A percentile compares a stretch with the other conserved stretches of the same genome.
Conservation (phyloP, 768 basidiomycete species). For the Polyporus arcularius region DNA sequence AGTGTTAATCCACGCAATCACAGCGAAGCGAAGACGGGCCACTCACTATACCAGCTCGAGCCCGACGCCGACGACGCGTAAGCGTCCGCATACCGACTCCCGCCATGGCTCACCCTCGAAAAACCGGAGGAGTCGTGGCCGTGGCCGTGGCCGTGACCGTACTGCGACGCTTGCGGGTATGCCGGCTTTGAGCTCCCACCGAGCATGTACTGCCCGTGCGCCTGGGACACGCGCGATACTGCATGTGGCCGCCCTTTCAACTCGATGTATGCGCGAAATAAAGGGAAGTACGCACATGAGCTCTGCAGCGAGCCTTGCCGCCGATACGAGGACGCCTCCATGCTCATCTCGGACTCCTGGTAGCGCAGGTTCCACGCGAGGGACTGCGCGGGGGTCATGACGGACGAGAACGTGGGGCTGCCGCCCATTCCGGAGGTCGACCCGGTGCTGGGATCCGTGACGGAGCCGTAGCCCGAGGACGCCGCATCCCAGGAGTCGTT, state of each 20-base stretch:
- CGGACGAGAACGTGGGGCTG: conserved; percentile 18
- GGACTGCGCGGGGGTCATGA: conserved; percentile 27
- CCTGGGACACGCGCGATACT: conserved; percentile 20
- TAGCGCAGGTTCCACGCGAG: conserved; percentile 19
- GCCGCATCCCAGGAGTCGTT: conserved; percentile 10
- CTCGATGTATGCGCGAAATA: neutral
- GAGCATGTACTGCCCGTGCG: conserved; percentile 6
- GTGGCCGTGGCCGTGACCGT: neutral
- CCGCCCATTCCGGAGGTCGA: neutral
- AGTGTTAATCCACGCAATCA: too few species aligned
- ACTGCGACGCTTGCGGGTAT: conserved; percentile 2
- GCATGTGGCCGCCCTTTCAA: neutral
- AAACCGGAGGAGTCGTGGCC: conserved; percentile 5
- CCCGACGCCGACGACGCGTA: conserved; percentile 10
- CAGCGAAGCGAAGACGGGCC: too few species aligned
- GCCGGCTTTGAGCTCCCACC: conserved; percentile 1
- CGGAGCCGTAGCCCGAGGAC: conserved; percentile 7
- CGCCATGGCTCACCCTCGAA: neutral
- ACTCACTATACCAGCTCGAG: conserved; percentile 1
- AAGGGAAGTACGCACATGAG: conserved; percentile 2
- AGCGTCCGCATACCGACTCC: conserved; percentile 5
- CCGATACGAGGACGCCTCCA: conserved; percentile 10
- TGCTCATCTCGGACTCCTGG: neutral
- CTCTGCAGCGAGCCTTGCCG: conserved; percentile 3
- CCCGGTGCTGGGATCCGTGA: conserved; percentile 1